Evolutionary conservation across 2,329 filamentous ascomycete species (phyloP), one percentile per base, ranked within the genome.

Genomic region (Metarhizium rileyi): DNA sequence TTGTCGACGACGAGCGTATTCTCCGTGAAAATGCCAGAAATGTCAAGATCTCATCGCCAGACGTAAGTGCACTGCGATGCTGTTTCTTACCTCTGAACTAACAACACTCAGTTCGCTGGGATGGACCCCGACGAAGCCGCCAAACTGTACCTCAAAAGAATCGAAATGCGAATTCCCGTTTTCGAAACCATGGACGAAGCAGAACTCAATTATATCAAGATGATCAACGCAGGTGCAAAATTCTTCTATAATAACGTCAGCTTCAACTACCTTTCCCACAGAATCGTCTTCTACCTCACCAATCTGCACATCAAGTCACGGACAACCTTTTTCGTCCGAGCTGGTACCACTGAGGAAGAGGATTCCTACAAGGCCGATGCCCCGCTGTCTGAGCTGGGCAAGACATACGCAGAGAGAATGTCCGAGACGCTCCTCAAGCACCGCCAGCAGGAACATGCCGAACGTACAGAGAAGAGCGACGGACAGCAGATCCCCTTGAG

Each of bases 281-380:
- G 93, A 53, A 98, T 98, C 57, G 91, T 98, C 49, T 98, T 98
- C 69, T 98, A 97, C 67, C 81, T 98, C 44, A 87, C 95, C 62
- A 98, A 98, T 62, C 75, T 97, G 23, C 93, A 98, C 67, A 96
- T 96, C 74, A 97, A 98, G 67, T 86, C 86, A 45, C 82, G 91
- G 50, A 88, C 88, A 54, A 97, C 90, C 6, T 97, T 94, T 68
- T 97, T 97, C 66, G 90, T 84, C 44, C 81, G 91, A 55, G 84
- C 91, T 46, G 93, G 93, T 35, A 86, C 87, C 6, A 88, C 91
- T 0, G 77, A 80, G n/a, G 87, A 93, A 54, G 87, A 93, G 55
- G 89, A 95, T 58, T 90, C 86, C 9, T 97, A 93, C 77, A 95
- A 93, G 64, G 83, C 87, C 1, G 93, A 98, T 67, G 88, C 88